Conservation (phyloP, 2,329 filamentous ascomycete genomes). For the Venturia aucupariae region DNA sequence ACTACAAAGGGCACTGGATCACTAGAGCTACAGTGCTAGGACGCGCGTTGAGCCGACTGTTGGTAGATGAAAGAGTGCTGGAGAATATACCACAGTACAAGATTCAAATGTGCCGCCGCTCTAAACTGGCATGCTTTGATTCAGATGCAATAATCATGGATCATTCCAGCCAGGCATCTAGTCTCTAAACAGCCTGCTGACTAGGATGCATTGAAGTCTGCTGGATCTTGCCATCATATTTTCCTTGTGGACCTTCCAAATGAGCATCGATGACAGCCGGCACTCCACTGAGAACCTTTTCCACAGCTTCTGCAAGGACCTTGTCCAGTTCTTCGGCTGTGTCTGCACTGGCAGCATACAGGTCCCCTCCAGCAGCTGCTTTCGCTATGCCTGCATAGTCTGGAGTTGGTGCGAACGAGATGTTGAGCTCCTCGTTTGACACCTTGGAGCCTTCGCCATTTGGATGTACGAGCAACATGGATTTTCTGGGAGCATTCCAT, state of each 20-base stretch:
- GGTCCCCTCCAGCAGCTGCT: conserved; percentile 52
- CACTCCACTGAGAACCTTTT: conserved; percentile 46
- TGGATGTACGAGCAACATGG: conserved; percentile 56
- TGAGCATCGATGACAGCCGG: conserved; percentile 53
- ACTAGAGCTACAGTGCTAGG: too few species aligned
- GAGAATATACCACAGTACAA: not conserved
- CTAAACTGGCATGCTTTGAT: too few species aligned
- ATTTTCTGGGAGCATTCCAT: conserved; percentile 57
- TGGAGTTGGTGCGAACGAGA: conserved; percentile 55
- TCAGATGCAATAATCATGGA: not conserved
- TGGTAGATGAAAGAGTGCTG: too few species aligned
- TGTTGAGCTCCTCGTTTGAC: conserved; percentile 56
- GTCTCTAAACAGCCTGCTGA: not conserved
- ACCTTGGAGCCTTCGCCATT: conserved; percentile 52
- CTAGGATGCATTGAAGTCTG: conserved; percentile 1
- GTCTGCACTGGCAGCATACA: conserved; percentile 52
- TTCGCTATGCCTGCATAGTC: conserved; percentile 61
- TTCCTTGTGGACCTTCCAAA: conserved; percentile 6
- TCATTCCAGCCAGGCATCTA: not conserved
- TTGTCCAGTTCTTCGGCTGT: conserved; percentile 47
- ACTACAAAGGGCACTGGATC: too few species aligned
- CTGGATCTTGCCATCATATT: conserved; percentile 1
- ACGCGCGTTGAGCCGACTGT: too few species aligned
- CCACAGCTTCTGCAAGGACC: conserved; percentile 48
- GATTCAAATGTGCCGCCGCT: too few species aligned